phyloP scores from a whole-genome alignment of 495 filamentous ascomycete genomes.

The Melanomma pulvis-pyrius region DNA sequence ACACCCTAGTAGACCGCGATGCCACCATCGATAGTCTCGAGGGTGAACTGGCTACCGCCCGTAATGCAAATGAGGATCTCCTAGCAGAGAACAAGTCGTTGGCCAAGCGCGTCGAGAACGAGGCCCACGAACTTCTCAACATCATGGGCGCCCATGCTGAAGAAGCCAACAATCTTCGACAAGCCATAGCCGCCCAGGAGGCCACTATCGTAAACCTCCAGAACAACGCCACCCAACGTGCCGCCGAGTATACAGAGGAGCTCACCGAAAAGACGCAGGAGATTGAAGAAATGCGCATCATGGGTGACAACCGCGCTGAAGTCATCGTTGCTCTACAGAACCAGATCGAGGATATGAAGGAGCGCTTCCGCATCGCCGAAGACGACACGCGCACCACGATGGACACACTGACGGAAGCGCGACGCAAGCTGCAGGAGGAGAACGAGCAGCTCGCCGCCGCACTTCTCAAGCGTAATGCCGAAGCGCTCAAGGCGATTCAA shows the following conservation, averaged over 20 bases:
- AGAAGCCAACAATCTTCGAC: not conserved
- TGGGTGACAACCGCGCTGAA: slow-evolving; percentile 17
- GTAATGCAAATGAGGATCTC: slow-evolving; percentile 8
- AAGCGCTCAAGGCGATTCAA: slow-evolving; percentile 16
- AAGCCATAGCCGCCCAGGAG: slow-evolving; percentile 5
- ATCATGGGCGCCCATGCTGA: slow-evolving; percentile 11
- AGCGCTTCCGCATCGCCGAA: slow-evolving; percentile 10
- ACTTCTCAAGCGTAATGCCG: slow-evolving; percentile 7
- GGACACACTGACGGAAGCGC: slow-evolving; percentile 11
- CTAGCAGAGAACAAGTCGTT: slow-evolving; percentile 15
- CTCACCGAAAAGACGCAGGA: slow-evolving; percentile 23
- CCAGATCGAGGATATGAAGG: slow-evolving; percentile 26
- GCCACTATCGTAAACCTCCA: slow-evolving; percentile 20
- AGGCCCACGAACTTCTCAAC: slow-evolving; percentile 26
- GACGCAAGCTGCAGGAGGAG: slow-evolving; percentile 2
- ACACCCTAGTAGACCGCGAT: slow-evolving; percentile 25
- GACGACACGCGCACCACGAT: slow-evolving; percentile 14
- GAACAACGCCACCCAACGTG: not conserved
- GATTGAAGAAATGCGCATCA: slow-evolving; percentile 12
- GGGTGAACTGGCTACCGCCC: not conserved
- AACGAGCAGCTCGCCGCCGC: slow-evolving; percentile 14
- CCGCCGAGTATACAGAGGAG: slow-evolving; percentile 1
- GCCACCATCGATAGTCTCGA: slow-evolving; percentile 14
- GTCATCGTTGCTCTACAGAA: slow-evolving; percentile 10
- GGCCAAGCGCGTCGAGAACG: slow-evolving; percentile 20